Evolutionary conservation across 164 flowering plant species (phyloP).

Genomic region (Chloranthus sessilifolius): DNA sequence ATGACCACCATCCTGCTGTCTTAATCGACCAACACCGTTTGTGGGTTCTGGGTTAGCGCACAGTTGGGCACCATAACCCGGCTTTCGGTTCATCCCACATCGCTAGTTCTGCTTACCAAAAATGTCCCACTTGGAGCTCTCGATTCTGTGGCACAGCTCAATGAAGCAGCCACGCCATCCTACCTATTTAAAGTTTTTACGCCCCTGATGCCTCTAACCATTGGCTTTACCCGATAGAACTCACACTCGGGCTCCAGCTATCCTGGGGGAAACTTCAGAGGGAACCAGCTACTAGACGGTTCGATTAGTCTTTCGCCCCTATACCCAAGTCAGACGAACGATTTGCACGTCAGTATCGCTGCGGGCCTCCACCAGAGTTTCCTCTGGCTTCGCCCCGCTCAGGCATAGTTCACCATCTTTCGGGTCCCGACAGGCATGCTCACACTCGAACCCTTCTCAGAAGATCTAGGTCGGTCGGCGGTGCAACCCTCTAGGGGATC

Average conservation of each 20-base stretch:
- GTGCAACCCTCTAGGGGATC: not conserved
- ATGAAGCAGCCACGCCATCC: no score
- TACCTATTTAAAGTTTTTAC: no score
- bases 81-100: slow-evolving; percentile 29
- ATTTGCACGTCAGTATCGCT: not conserved
- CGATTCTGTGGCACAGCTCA: no score
- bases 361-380: not conserved
- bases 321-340: no score
- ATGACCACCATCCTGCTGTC: no score
- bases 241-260: not conserved
- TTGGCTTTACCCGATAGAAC: no score
- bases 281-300: slow-evolving; percentile 19
- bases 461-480: no score
- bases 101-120: slow-evolving; percentile 26
- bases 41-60: slow-evolving; percentile 1
- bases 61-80: slow-evolving; percentile 22
- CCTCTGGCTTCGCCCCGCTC: slow-evolving; percentile 12
- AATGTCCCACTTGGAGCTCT: no score
- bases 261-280: not conserved
- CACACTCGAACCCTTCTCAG: no score
- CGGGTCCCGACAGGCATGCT: no score
- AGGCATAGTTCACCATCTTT: not conserved
- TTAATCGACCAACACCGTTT: not conserved
- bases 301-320: no score
- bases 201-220: no score